Conservation (phyloP, 305 asterid genomes). For the Stenogyne calaminthoides region DNA sequence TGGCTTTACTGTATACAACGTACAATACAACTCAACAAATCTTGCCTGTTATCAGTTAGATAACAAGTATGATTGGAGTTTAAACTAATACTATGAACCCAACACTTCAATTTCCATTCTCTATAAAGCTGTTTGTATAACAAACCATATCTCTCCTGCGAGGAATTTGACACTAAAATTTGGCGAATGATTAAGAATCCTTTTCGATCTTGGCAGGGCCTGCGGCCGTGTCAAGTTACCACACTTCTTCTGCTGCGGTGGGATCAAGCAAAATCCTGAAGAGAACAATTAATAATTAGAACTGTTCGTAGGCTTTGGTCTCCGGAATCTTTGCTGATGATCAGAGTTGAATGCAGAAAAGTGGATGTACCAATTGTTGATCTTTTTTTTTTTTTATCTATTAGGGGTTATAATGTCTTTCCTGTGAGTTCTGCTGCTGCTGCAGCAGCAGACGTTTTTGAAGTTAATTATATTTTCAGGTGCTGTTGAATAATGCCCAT, state of each 20-base stretch:
- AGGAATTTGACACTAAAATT: neutral
- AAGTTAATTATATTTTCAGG: slow-evolving; percentile 17
- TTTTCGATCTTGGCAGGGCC: slow-evolving; percentile 51
- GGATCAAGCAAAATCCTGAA: slow-evolving; percentile 60
- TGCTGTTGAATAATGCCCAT: slow-evolving; percentile 16
- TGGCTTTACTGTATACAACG: neutral
- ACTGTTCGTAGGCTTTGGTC: slow-evolving; percentile 15
- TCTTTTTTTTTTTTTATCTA: neutral
- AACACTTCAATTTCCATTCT: neutral
- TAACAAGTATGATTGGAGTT: neutral
- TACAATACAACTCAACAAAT: neutral
- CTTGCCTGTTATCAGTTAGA: neutral
- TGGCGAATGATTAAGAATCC: neutral
- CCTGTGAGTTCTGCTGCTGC: neutral
- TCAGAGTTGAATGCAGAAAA: neutral
- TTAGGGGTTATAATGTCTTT: neutral
- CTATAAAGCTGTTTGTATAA: neutral
- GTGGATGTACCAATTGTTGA: neutral
- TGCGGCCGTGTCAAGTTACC: slow-evolving; percentile 90
- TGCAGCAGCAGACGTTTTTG: slow-evolving; percentile 3
- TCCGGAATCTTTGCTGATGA: slow-evolving; percentile 4
- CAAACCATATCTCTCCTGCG: slow-evolving; percentile 6
- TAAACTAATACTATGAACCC: neutral
- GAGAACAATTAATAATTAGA: slow-evolving; percentile 21
- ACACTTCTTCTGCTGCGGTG: slow-evolving; percentile 90